Percentiles rank a stretch among this genome's conserved stretches.
Evolutionary conservation across 768 basidiomycete genomes (phyloP).

Genomic region (Boletus vermiculosoides): DNA sequence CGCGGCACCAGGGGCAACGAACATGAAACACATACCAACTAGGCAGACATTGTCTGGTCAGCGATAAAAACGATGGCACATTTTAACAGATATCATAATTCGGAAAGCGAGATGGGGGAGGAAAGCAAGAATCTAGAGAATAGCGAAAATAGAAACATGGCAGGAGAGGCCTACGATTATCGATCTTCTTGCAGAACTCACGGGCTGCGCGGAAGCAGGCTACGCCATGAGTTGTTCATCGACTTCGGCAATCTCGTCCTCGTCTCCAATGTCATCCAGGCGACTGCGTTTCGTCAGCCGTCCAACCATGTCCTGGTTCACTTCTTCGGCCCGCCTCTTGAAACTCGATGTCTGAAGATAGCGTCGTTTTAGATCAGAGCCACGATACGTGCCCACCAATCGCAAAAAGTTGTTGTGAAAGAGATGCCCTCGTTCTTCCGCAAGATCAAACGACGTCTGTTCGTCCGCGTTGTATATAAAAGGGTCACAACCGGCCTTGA

Average conservation of each 20-base stretch:
- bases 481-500: neutral
- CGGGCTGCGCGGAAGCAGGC: neutral
- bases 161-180: no score
- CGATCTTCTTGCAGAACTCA: neutral
- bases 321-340: neutral
- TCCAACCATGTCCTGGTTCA: neutral
- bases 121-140: no score
- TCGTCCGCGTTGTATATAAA: neutral
- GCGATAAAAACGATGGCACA: no score
- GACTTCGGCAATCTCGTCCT: neutral
- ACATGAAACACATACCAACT: no score
- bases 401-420: neutral
- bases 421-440: neutral
- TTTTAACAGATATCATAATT: no score
- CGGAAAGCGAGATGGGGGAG: no score
- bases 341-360: neutral
- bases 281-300: neutral
- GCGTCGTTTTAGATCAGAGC: neutral
- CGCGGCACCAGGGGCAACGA: no score
- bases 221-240: constrained; percentile 2
- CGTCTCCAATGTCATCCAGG: neutral
- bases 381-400: neutral
- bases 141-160: no score
- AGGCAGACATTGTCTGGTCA: no score
- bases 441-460: constrained; percentile 3